These are phyloP conservation scores for Coniosporium tulheliwenetii DNA, from an alignment of 2,329 filamentous ascomycete species.

Conservation along the genomic window DNA sequence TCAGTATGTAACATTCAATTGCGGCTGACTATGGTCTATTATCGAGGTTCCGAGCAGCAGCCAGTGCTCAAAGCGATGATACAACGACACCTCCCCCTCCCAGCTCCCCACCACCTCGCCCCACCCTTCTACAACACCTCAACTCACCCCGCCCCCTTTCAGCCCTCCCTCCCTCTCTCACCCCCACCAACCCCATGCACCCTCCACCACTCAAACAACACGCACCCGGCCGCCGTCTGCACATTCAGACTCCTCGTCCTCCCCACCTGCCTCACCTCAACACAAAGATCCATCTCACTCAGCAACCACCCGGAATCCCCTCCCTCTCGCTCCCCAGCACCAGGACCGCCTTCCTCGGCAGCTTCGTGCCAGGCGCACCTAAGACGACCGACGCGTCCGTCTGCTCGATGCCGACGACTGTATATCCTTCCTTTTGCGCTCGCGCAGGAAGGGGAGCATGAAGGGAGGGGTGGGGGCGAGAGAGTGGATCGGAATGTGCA, in stretches of 20 bases:
- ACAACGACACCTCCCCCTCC: neutral
- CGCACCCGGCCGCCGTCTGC: slow-evolving; percentile 36
- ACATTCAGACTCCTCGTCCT: slow-evolving; percentile 39
- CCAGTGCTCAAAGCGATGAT: no score
- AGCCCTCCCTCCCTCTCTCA: neutral
- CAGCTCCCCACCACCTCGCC: no score
- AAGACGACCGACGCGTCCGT: slow-evolving; percentile 33
- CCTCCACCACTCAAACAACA: slow-evolving; percentile 35
- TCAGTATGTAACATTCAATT: no score
- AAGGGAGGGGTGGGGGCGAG: slow-evolving; percentile 9
- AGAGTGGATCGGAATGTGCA: slow-evolving; percentile 30
- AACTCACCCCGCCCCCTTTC: no score
- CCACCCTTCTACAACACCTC: no score
- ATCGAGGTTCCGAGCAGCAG: no score
- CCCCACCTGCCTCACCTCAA: slow-evolving; percentile 36
- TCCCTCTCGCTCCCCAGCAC: slow-evolving; percentile 36
- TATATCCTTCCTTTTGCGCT: slow-evolving; percentile 29
- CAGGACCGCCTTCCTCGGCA: slow-evolving; percentile 24
- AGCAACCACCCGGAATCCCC: slow-evolving; percentile 32
- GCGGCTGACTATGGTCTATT: no score
- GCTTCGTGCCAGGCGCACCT: slow-evolving; percentile 15
- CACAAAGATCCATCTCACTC: slow-evolving; percentile 32
- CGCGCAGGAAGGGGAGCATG: slow-evolving; percentile 22
- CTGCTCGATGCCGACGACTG: slow-evolving; percentile 38
- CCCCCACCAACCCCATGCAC: slow-evolving; percentile 11